Conservation (phyloP, 108 stramenopile genomes). For the Fragilariopsis cylindrus region DNA sequence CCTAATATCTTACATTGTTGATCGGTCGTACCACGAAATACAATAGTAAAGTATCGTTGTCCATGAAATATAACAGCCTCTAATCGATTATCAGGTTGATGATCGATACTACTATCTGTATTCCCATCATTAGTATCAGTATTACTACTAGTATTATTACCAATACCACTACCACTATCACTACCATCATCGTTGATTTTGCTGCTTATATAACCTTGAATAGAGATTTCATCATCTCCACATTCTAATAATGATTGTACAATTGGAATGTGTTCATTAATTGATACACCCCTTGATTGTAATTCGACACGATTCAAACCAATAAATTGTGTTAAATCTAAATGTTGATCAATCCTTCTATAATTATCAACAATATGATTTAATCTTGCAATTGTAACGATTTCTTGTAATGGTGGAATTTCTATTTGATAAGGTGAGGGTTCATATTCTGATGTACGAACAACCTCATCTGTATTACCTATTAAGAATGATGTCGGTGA, state of each 20-base stretch:
- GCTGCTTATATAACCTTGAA: constrained; percentile 46
- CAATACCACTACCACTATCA: constrained; percentile 22
- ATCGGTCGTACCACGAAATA: constrained; percentile 65
- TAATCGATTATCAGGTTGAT: constrained; percentile 37
- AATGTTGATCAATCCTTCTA: constrained; percentile 56
- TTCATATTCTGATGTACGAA: constrained; percentile 47
- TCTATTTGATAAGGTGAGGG: constrained; percentile 69
- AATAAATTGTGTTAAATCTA: constrained; percentile 57
- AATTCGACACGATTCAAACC: constrained; percentile 40
- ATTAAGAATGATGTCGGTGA: constrained; percentile 50
- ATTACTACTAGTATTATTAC: constrained; percentile 53
- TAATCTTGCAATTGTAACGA: constrained; percentile 43
- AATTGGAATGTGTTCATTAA: constrained; percentile 58
- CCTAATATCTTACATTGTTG: constrained; percentile 54
- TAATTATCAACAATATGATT: constrained; percentile 60
- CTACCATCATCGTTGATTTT: constrained; percentile 45
- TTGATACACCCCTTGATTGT: constrained; percentile 9
- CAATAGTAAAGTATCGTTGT: constrained; percentile 72
- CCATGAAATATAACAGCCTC: constrained; percentile 69
- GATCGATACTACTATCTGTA: constrained; percentile 31
- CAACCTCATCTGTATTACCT: constrained; percentile 30
- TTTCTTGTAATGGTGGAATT: constrained; percentile 58
- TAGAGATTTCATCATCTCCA: constrained; percentile 51
- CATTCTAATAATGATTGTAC: constrained; percentile 56
- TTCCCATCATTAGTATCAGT: constrained; percentile 47